Evolutionary conservation across 2,329 filamentous ascomycete species (phyloP).

Genomic region (Neophaeococcomyces mojaviensis): DNA sequence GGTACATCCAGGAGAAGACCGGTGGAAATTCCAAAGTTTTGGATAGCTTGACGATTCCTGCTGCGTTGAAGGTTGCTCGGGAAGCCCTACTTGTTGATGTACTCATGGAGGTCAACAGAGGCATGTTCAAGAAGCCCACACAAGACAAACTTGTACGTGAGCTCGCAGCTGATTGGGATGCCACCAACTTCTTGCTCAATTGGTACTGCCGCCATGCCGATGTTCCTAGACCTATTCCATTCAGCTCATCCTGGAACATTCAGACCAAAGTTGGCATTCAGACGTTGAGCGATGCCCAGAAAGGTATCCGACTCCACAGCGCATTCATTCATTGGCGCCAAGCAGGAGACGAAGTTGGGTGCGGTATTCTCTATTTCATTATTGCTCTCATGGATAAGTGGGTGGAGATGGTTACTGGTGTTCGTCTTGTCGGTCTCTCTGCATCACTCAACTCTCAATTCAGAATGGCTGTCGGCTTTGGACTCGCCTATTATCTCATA

Average conservation of each 20-base stretch:
- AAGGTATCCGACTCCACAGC: conserved; percentile 49
- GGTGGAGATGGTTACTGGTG: conserved; percentile 43
- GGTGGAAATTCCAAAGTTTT: conserved; percentile 26
- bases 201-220: conserved; percentile 46
- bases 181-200: conserved; percentile 47
- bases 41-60: no score
- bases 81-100: conserved; percentile 41
- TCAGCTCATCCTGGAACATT: conserved; percentile 52
- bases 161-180: conserved; percentile 45
- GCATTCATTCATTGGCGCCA: conserved; percentile 54
- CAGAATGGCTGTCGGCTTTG: conserved; percentile 46
- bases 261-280: conserved; percentile 48
- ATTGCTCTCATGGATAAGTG: conserved; percentile 51
- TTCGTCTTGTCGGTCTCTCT: conserved; percentile 34
- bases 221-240: conserved; percentile 44
- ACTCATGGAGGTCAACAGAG: conserved; percentile 36
- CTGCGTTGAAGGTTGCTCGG: conserved; percentile 40
- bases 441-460: conserved; percentile 30
- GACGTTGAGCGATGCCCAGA: conserved; percentile 46
- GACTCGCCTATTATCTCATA: conserved; percentile 51
- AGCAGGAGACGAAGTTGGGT: conserved; percentile 47
- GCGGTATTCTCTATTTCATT: conserved; percentile 48
- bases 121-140: conserved; percentile 36
- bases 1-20: conserved; percentile 31
- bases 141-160: conserved; percentile 42